phyloP scores from a whole-genome alignment of 176 grass and related monocot genomes.

The Elaeis guineensis region DNA sequence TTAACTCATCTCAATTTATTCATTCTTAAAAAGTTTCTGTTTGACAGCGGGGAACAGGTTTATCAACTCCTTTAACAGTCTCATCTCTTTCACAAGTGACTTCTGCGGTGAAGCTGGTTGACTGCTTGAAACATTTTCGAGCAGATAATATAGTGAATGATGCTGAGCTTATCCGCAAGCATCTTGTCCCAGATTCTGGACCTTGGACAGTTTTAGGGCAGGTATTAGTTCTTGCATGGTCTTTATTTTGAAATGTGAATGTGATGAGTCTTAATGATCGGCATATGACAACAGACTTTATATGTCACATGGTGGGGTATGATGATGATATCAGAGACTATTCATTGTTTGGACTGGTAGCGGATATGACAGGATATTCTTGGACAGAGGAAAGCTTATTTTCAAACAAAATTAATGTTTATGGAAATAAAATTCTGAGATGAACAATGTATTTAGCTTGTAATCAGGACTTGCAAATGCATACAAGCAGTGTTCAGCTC shows the following conservation, averaged over 20 bases:
- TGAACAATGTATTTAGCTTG: too few relatives aligned
- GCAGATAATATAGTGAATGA: slow-evolving; percentile 93
- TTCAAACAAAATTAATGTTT: too few relatives aligned
- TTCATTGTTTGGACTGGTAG: too few relatives aligned
- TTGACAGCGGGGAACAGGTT: slow-evolving; percentile 72
- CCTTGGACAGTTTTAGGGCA: slow-evolving; percentile 91
- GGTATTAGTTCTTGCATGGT: slow-evolving; percentile 37
- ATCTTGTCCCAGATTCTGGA: slow-evolving; percentile 55
- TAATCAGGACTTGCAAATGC: too few relatives aligned
- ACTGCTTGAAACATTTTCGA: slow-evolving; percentile 91
- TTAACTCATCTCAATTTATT: slow-evolving; percentile 9
- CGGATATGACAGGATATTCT: too few relatives aligned
- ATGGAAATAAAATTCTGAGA: too few relatives aligned
- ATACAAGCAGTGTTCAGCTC: too few relatives aligned
- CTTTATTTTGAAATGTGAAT: not conserved
- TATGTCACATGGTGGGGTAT: too few relatives aligned
- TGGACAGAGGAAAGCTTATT: too few relatives aligned
- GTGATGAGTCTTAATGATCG: too few relatives aligned
- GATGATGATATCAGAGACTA: too few relatives aligned
- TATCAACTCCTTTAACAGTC: slow-evolving; percentile 75
- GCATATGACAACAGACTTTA: too few relatives aligned
- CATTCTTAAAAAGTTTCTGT: not conserved
- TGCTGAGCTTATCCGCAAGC: slow-evolving; percentile 70
- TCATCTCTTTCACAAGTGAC: slow-evolving; percentile 85
- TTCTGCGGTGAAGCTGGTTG: slow-evolving; percentile 37